Evolutionary conservation across 305 asterid genomes (phyloP), one percentile per base, ranked within the genome.

Genomic region (Fraxinus paxiana): DNA sequence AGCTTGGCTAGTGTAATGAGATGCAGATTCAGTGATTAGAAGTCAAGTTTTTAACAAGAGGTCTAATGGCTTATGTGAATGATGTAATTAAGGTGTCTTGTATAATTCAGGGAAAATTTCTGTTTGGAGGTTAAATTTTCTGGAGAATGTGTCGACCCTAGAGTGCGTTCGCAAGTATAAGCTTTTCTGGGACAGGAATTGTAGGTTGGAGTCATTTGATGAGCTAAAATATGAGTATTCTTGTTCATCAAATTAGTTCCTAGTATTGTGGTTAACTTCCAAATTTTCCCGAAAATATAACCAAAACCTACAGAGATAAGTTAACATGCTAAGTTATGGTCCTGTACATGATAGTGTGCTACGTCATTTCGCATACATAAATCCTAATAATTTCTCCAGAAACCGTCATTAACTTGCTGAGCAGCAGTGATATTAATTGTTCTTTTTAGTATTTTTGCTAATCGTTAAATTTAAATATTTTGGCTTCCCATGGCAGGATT

Each of bases 401-500:
- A 59, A 59, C 26, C 12, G 22, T 51, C 61, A 51, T n/a, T 6
- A 6, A 59, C 69, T 59, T 20, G 28, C 10, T 59, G 26, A 18
- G 13, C 69, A 7, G 28, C 26, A 59, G 10, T 20, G 12, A 61
- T 61, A 61, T 22, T 20, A 18, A 61, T 38, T 7, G 4, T 61
- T 61, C 26, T 28, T 22, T 20, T 61, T 1, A 48, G 30, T 20
- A 22, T 61, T 22, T 61, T 8, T 22, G 70, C 26, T 20, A 18
- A 61, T 22, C 0, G 10, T 54, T 1, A 22, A 61, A 2, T 61
- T 41, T 80, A 73, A 79, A 76, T 51, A 2, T 31, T 72, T 33
- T 79, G 17, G 74, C 67, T 82, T 34, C 48, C 65, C 78, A 48
- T 67, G 71, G 83, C 91, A 94, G 98, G 97, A 91, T 85, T 90